phyloP scores from a whole-genome alignment of 495 filamentous ascomycete species.

The Neurospora sp. region DNA sequence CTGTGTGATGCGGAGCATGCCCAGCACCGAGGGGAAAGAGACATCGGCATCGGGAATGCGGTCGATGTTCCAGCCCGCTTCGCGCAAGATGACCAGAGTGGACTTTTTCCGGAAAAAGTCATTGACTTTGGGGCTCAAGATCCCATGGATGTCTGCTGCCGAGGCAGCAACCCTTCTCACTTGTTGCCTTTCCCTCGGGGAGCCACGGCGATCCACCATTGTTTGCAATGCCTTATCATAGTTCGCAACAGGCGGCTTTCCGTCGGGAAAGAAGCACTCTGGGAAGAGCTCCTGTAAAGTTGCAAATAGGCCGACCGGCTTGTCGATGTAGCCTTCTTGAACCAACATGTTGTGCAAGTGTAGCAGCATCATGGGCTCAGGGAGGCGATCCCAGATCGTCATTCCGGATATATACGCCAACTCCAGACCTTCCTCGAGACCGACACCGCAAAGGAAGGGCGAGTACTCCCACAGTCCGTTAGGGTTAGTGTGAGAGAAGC shows the following conservation, averaged over 20 bases:
- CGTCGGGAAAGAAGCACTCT: constrained; percentile 18
- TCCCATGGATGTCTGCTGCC: not conserved
- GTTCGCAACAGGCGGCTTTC: constrained; percentile 21
- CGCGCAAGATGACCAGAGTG: constrained; percentile 11
- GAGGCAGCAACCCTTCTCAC: not conserved
- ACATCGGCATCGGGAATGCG: constrained; percentile 25
- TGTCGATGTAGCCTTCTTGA: constrained; percentile 24
- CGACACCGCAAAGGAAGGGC: constrained; percentile 39
- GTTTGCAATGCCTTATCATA: constrained; percentile 12
- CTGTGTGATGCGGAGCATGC: constrained; percentile 13
- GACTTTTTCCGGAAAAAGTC: constrained; percentile 25
- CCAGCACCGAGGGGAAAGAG: constrained; percentile 9
- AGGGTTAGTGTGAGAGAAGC: constrained; percentile 32
- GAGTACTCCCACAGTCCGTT: constrained; percentile 44
- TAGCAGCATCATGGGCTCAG: constrained; percentile 4
- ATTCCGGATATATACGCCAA: constrained; percentile 24
- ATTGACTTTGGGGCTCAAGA: constrained; percentile 6
- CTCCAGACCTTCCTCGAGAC: constrained; percentile 32
- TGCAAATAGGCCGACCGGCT: constrained; percentile 16
- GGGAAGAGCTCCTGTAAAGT: not conserved
- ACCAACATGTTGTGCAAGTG: constrained; percentile 42
- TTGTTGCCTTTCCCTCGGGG: not conserved
- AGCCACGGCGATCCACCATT: not conserved
- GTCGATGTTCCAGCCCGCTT: constrained; percentile 23
- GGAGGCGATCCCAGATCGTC: constrained; percentile 22